Conservation (phyloP, 768 basidiomycete species). For the Mycena epipterygia region DNA sequence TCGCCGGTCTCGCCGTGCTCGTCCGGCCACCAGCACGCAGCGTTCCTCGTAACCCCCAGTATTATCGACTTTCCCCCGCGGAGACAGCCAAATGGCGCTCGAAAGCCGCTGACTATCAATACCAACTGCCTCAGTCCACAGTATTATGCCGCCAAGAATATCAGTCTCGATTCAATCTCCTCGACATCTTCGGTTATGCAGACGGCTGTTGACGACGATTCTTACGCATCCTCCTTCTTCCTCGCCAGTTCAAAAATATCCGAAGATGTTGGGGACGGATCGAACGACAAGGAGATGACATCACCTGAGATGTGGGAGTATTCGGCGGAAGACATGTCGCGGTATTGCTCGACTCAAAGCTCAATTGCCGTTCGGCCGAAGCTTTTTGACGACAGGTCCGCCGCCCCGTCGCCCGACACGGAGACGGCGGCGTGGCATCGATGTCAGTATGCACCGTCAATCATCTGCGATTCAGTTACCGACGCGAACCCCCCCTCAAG, state of each 20-base stretch:
- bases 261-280: slow-evolving; percentile 54
- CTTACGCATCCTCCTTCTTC: slow-evolving; percentile 71
- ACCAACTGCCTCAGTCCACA: slow-evolving; percentile 62
- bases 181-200: slow-evolving; percentile 78
- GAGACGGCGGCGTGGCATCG: slow-evolving; percentile 32
- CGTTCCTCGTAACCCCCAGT: slow-evolving; percentile 73
- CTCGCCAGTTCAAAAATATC: slow-evolving; percentile 59
- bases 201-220: slow-evolving; percentile 78
- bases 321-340: slow-evolving; percentile 60
- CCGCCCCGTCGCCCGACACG: slow-evolving; percentile 34
- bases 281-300: slow-evolving; percentile 68
- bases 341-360: slow-evolving; percentile 31
- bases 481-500: slow-evolving; percentile 27
- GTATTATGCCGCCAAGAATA: slow-evolving; percentile 61
- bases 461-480: slow-evolving; percentile 27
- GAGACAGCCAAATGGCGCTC: slow-evolving; percentile 51
- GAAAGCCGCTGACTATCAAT: slow-evolving; percentile 71
- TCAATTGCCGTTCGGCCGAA: slow-evolving; percentile 21
- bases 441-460: slow-evolving; percentile 38
- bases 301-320: slow-evolving; percentile 65
- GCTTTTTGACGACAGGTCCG: slow-evolving; percentile 26
- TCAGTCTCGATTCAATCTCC: slow-evolving; percentile 59
- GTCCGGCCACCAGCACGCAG: slow-evolving; percentile 53
- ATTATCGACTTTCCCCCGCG: slow-evolving; percentile 58
- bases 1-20: slow-evolving; percentile 61